A percentile compares a stretch with the other conserved stretches of the same genome.
Evolutionary conservation across 2,329 filamentous ascomycete species (phyloP).

Genomic region (Ceratocystis alfenasii): DNA sequence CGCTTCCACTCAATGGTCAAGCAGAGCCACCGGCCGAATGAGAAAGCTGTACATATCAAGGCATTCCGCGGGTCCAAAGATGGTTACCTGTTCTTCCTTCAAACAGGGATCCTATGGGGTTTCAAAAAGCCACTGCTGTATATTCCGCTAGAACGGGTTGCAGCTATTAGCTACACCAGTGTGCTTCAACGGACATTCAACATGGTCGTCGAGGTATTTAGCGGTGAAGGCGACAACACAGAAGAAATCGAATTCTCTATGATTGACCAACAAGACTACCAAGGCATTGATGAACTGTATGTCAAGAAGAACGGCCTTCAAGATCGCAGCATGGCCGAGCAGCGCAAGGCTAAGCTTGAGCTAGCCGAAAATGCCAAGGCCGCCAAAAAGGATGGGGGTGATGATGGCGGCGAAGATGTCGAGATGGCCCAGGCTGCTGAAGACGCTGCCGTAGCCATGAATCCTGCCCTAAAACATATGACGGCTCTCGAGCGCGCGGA

Average conservation of each 20-base stretch:
- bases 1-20: constrained; percentile 46
- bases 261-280: constrained; percentile 58
- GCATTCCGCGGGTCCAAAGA: constrained; percentile 58
- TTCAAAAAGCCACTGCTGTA: constrained; percentile 60
- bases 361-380: constrained; percentile 46
- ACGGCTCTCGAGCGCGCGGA: constrained; percentile 41
- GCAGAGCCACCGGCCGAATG: constrained; percentile 47
- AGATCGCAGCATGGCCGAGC: constrained; percentile 57
- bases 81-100: constrained; percentile 54
- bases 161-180: constrained; percentile 53
- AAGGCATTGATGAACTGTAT: constrained; percentile 50
- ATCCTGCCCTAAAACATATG: constrained; percentile 32
- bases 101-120: constrained; percentile 55
- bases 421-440: constrained; percentile 31
- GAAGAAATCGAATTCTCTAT: constrained; percentile 57
- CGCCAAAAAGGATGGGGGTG: constrained; percentile 34
- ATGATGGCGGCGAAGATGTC: constrained; percentile 29
- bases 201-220: constrained; percentile 49
- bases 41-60: constrained; percentile 53
- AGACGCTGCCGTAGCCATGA: constrained; percentile 28
- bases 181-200: constrained; percentile 59
- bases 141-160: constrained; percentile 48
- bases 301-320: constrained; percentile 49
- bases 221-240: constrained; percentile 32
- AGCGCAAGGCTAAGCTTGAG: constrained; percentile 51